Evolutionary conservation across 208 protist species (phyloP), one percentile per base, ranked within the genome.

Genomic region (Kentomonas sorsogonicus): DNA sequence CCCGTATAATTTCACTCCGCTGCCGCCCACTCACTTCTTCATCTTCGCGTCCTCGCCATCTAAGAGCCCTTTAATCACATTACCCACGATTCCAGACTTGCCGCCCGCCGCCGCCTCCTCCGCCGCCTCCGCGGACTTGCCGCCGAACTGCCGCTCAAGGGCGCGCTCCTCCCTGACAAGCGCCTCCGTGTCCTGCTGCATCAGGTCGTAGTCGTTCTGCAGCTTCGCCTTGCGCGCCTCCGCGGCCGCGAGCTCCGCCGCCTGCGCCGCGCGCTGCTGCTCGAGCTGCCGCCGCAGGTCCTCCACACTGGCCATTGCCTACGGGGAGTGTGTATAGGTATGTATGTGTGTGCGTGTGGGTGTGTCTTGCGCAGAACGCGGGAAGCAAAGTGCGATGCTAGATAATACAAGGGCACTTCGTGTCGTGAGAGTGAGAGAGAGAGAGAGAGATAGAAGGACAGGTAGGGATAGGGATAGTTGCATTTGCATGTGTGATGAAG

Each of bases 231-330:
- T 56, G 10, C 65, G 45, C 25, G 61, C 60, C 31, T 57, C 40
- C 34, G 74, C 69, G 23, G 25, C 72, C 16, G 60, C 33, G 3
- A 69, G 63, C 44, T 83, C 72, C 36, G 71, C 59, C n/a, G 31
- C 41, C 31, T 86, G 59, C 18, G 53, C 54, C 44, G 50, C 31
- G 1, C 62, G 69, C 26, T 80, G 50, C 29, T 27, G 59, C 16
- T 64, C 63, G 0, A 86, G 57, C 52, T 74, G 68, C 51, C 61
- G 47, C 34, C 71, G 69, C 46, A 72, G 27, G n/a, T 79, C 70
- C 22, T 53, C 69, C 25, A 63, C 64, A 3, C 68, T 79, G 2
- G 65, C 47, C 77, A 77, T 74, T 4, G 0, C 0, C 1, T 3
- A 30, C 18, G 38, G 16, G 10, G 60, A 29, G 59, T 1, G 38